phyloP scores from a whole-genome alignment of 192 early-diverging fungal species.

The Linnemannia elongata region DNA sequence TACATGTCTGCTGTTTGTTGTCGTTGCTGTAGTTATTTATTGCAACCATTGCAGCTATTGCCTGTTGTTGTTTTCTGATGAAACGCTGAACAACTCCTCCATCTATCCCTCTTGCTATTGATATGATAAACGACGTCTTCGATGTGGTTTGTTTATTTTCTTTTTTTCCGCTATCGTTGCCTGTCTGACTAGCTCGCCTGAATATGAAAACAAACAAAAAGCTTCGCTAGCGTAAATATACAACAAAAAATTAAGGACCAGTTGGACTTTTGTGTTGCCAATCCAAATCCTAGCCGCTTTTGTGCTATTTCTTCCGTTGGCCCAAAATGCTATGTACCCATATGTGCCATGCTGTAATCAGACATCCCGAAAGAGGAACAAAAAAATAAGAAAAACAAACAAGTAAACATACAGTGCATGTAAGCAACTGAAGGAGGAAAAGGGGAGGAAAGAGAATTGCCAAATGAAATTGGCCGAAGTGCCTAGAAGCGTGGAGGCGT shows the following conservation, averaged over 20 bases:
- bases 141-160: neutral
- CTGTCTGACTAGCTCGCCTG: neutral
- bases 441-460: too few species aligned
- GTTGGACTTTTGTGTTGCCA: slow-evolving; percentile 2
- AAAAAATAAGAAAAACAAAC: neutral
- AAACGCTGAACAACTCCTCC: neutral
- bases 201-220: neutral
- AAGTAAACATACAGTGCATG: neutral
- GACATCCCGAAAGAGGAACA: neutral
- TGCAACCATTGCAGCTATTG: neutral
- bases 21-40: neutral
- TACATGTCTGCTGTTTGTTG: neutral
- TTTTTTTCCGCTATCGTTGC: neutral
- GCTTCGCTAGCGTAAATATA: neutral
- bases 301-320: neutral
- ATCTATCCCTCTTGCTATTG: neutral
- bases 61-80: neutral
- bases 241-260: neutral
- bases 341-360: slow-evolving; percentile 3
- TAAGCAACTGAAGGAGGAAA: neutral
- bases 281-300: neutral
- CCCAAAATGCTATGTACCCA: neutral
- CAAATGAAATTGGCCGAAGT: neutral
- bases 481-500: neutral
- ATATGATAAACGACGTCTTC: neutral